Base-by-base conservation (phyloP, 2,329 filamentous ascomycete species). In the Arachnopeziza araneosa region DNA sequence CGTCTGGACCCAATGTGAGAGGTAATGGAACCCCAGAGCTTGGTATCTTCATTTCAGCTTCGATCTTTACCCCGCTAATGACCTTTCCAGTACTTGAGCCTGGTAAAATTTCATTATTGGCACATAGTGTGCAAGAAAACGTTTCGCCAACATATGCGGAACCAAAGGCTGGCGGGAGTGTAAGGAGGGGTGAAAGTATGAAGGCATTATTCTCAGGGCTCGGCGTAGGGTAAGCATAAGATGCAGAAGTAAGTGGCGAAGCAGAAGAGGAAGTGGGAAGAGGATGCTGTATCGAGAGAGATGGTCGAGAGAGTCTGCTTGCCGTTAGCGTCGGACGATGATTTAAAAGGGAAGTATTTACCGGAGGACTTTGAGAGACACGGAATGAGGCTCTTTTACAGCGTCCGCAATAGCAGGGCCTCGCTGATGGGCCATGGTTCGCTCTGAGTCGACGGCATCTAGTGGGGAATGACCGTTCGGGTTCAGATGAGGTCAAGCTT, bases 41-140 rank as follows among this genome's bases (percentile, higher is more conserved):
- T 7, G 95, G 93, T 0, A 93, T 96, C 77, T 98, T 96, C 88
- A 99, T 96, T 75, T 97, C 93, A 0, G 93, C 95, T 59, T 90
- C 84, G 68, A 98, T 91, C 58, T 86, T 84, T 56, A 97, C 88
- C 59, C 89, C 89, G 63, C 85, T 88, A 50, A 96, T 86, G 23
- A 64, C 69, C 57, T 79, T 79, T 64, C 80, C 63, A 5, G 64
- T 49, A 0, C 72, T 63, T 50, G 67, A 55, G 52, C 76, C 77
- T 62, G 76, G 74, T 8, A 74, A 68, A 1, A 86, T 75, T 71
- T 98, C 93, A 73, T 97, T 93, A 78, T 96, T 97, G n/a, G 90
- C 93, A 76, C 93, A 96, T 23, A 98, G 81, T 1, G 93, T 96
- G 76, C 95, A 99, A 65, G 88, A 88, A 76, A 99, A 98, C 0